Base-by-base conservation (phyloP, 441 rosid genomes). In the Gossypium aridum region DNA sequence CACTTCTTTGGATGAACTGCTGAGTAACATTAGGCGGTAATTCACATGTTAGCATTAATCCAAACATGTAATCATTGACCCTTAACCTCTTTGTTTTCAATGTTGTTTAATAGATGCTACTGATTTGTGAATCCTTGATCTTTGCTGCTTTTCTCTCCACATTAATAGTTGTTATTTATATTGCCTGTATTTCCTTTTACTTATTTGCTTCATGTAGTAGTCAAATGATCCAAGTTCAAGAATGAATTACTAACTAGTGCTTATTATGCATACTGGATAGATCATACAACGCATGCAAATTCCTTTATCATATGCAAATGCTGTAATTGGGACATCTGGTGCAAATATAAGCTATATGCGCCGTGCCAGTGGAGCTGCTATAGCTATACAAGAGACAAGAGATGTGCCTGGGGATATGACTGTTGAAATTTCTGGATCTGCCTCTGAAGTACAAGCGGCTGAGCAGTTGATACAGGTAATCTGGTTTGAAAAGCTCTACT, bases 381-480 rank as follows among this genome's bases (percentile, higher is more conserved):
- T 80, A 31, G 74, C 83, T 12, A 37, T 74, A 75, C 82, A 76
- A 17, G 84, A 78, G 78, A 78, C 79, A 7, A 75, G 75, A 70
- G 83, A 80, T 0, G 37, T 78, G 61, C 83, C 78, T 53, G 81
- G 79, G 9, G 79, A 80, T 76, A 78, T 83, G 86, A 83, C 84
- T 1, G 73, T 80, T 45, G 86, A 83, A 72, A 74, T 80, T 22
- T 80, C 67, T 70, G 84, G 82, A 70, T 73, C 84, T 74, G 82
- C 82, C 51, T 71, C 77, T 5, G 76, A 83, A 72, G 76, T 83
- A 19, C 82, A 78, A 71, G 78, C 80, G 4, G 82, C 86, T 39
- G 73, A 74, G 73, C 79, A 80, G 73, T 61, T 83, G 68, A 80
- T 83, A 70, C 77, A 61, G 82, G 81, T 83, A 76, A 17, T 13